A percentile compares a stretch with the other conserved stretches of the same genome.
These are phyloP conservation scores for Cercospora sp. DNA, from an alignment of 2,329 filamentous ascomycete genomes.

Conservation along the genomic window DNA sequence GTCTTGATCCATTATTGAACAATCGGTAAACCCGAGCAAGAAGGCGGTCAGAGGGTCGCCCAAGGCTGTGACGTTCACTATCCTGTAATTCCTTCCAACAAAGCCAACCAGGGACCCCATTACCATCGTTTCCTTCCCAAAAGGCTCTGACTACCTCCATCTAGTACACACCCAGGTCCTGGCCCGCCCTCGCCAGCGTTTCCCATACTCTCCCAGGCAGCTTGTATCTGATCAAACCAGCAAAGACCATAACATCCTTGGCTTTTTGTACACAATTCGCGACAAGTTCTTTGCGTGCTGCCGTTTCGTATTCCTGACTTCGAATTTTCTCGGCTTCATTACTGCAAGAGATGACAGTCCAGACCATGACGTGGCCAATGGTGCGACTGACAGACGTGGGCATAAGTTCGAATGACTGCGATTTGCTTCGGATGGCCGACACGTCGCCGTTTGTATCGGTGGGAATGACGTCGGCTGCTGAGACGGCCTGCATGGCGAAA, in stretches of 20 bases:
- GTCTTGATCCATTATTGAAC: background rate
- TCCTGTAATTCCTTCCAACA: background rate
- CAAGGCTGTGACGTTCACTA: background rate
- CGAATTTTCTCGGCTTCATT: constrained; percentile 72
- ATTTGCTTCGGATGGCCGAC: constrained; percentile 73
- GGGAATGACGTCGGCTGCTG: constrained; percentile 72
- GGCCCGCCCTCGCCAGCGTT: constrained; percentile 77
- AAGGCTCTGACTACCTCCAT: background rate
- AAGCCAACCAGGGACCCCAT: background rate
- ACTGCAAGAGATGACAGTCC: constrained; percentile 86
- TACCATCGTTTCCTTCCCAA: background rate
- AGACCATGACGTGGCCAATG: constrained; percentile 87
- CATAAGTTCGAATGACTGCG: constrained; percentile 76
- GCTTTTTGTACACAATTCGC: constrained; percentile 76
- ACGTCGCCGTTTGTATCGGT: constrained; percentile 73
- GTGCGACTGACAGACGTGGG: constrained; percentile 82
- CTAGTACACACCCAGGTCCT: constrained; percentile 53
- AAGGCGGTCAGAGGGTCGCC: background rate
- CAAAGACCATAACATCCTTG: constrained; percentile 89
- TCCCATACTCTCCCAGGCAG: constrained; percentile 86
- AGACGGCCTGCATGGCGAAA: constrained; percentile 8
- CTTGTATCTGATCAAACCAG: constrained; percentile 86
- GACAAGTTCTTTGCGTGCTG: constrained; percentile 56
- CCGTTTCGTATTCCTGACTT: constrained; percentile 67
- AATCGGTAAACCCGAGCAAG: background rate